A percentile compares a stretch with the other conserved stretches of the same genome.
Conservation (phyloP, 805 yeast species). For the Kodamaea kaohsiungensis region DNA sequence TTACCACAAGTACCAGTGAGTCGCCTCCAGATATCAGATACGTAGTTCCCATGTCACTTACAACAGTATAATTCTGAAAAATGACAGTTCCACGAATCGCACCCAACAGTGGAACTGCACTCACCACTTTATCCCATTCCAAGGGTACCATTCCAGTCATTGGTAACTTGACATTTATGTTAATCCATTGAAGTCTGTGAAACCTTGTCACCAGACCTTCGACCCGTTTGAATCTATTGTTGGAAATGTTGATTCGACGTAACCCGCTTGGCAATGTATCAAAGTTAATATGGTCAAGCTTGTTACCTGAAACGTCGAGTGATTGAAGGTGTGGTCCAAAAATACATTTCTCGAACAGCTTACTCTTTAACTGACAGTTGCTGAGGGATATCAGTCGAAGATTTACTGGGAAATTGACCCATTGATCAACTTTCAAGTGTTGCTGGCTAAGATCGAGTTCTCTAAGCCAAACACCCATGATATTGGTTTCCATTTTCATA, state of each 20-base stretch:
- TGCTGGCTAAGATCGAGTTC: constrained; percentile 6
- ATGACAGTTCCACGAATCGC: constrained; percentile 1
- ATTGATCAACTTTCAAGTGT: constrained; percentile 5
- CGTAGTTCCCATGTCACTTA: constrained; percentile 6
- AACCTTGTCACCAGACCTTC: constrained; percentile 3
- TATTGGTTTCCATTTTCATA: constrained; percentile 1
- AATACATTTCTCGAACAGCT: constrained; percentile 5
- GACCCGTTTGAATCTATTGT: constrained; percentile 3
- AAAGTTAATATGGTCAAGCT: constrained; percentile 1
- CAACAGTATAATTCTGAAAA: constrained; percentile 1
- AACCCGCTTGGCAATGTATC: constrained; percentile 2
- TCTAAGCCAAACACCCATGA: constrained; percentile 4
- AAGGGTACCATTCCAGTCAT: constrained; percentile 2
- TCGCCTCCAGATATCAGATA: constrained; percentile 4
- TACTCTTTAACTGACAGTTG: constrained; percentile 6
- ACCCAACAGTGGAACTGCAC: not conserved
- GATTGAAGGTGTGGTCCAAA: constrained; percentile 4
- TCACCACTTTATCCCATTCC: constrained; percentile 1
- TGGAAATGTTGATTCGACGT: not conserved
- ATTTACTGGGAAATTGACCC: constrained; percentile 6
- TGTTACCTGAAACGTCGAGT: not conserved
- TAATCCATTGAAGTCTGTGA: not conserved
- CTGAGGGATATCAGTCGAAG: not conserved
- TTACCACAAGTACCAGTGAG: constrained; percentile 2
- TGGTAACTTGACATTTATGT: constrained; percentile 4